Evolutionary conservation across 129 eudicot species (phyloP).

Genomic region (Saposhnikovia divaricata): DNA sequence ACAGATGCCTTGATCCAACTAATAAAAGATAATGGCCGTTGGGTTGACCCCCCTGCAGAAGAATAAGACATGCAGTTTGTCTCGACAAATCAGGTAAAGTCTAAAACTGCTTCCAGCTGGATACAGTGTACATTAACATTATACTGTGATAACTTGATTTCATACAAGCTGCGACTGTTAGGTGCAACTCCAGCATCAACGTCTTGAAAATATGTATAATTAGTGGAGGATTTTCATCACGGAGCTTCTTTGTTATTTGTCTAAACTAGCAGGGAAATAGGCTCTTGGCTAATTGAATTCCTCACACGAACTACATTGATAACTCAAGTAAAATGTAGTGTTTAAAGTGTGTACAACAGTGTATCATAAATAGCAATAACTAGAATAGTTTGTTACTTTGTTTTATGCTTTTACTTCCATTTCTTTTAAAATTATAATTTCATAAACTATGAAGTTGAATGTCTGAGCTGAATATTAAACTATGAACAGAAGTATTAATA

Average conservation of each 20-base stretch:
- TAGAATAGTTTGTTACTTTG: not conserved
- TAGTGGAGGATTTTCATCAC: not conserved
- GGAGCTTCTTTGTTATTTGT: not conserved
- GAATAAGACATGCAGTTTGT: constrained; percentile 32
- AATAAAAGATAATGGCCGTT: constrained; percentile 85
- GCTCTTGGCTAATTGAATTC: not conserved
- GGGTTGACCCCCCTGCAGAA: constrained; percentile 88
- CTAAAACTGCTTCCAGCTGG: not conserved
- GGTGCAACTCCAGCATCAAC: not conserved
- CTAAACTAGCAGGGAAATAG: not conserved
- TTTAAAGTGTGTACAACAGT: not conserved
- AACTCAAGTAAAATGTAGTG: not conserved
- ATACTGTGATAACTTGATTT: not conserved
- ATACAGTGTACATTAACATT: not conserved
- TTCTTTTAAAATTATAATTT: not conserved
- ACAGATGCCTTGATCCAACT: constrained; percentile 86
- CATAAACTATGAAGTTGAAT: not conserved
- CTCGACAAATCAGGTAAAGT: not conserved
- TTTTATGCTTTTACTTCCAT: not conserved
- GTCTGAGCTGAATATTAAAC: not conserved
- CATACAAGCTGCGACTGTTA: not conserved
- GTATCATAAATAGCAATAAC: not conserved
- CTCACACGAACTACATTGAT: not conserved
- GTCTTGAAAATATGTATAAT: not conserved
- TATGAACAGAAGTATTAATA: not conserved